Evolutionary conservation across 208 protist species (phyloP).

Genomic region (Acanthamoeba healyi): DNA sequence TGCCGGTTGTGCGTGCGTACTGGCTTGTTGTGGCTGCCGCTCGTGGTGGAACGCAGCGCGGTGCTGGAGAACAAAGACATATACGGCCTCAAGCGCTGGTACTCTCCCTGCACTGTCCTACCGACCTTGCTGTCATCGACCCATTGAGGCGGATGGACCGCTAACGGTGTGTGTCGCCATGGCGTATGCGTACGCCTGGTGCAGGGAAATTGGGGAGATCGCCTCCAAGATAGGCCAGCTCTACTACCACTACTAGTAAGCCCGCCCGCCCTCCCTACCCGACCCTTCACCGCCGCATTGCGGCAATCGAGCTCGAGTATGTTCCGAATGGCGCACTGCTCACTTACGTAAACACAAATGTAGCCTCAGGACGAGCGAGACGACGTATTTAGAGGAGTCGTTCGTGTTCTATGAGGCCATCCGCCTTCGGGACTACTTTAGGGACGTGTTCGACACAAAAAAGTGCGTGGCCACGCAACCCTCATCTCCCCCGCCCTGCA

Average conservation of each 20-base stretch:
- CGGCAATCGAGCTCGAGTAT: too few relatives aligned
- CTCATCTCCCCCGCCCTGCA: background rate
- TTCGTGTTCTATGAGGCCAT: slow-evolving; percentile 87
- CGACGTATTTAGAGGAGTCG: slow-evolving; percentile 84
- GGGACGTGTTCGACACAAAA: slow-evolving; percentile 73
- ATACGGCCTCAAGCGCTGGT: slow-evolving; percentile 83
- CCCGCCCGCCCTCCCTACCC: background rate
- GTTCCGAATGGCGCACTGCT: too few relatives aligned
- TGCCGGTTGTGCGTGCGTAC: background rate
- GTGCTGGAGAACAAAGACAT: slow-evolving; percentile 79
- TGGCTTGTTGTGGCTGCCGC: background rate
- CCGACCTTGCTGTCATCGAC: background rate
- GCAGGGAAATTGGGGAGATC: slow-evolving; percentile 87
- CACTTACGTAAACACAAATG: slow-evolving; percentile 44
- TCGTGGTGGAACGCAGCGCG: background rate
- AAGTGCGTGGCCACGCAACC: too few relatives aligned
- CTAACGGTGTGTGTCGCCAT: background rate
- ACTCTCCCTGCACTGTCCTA: background rate
- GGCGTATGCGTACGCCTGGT: too few relatives aligned
- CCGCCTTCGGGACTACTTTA: slow-evolving; percentile 82
- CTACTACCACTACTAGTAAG: slow-evolving; percentile 87
- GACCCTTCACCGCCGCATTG: too few relatives aligned
- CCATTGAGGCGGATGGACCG: too few relatives aligned
- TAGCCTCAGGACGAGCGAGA: slow-evolving; percentile 84
- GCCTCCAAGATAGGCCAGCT: slow-evolving; percentile 88